phyloP scores from a whole-genome alignment of 768 basidiomycete species.

The Epithele typhae region DNA sequence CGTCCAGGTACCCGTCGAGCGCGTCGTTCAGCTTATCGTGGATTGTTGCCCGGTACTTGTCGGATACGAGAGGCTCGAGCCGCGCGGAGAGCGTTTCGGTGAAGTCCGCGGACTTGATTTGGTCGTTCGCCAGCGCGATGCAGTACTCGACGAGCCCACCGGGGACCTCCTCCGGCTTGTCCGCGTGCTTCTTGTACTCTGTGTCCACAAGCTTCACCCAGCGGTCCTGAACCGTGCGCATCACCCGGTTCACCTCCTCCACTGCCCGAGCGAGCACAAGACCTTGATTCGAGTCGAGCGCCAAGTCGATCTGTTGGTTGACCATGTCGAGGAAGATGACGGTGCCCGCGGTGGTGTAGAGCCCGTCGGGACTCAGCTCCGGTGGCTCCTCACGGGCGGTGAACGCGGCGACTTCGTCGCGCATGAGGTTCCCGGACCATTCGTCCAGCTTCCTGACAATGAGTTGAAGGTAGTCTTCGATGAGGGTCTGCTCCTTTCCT shows the following conservation, averaged over 20 bases:
- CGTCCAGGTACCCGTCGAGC: constrained; percentile 97
- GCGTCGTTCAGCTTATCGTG: constrained; percentile 89
- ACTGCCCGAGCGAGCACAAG: constrained; percentile 89
- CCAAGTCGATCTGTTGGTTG: constrained; percentile 93
- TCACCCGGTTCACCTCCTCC: constrained; percentile 82
- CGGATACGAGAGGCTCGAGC: constrained; percentile 86
- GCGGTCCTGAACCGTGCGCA: constrained; percentile 82
- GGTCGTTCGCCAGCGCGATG: constrained; percentile 96
- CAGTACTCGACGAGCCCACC: constrained; percentile 93
- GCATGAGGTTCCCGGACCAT: constrained; percentile 94
- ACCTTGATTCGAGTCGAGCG: constrained; percentile 93
- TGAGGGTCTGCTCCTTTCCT: constrained; percentile 88
- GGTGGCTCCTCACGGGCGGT: constrained; percentile 78
- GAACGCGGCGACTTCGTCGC: constrained; percentile 84
- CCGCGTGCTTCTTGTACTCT: constrained; percentile 83
- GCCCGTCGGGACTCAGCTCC: constrained; percentile 82
- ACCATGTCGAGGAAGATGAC: constrained; percentile 98
- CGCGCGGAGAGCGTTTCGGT: constrained; percentile 82
- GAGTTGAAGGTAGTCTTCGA: constrained; percentile 92
- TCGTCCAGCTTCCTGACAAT: constrained; percentile 96
- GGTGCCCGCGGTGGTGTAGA: constrained; percentile 86
- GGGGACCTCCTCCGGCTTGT: constrained; percentile 83
- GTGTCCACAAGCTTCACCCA: constrained; percentile 81
- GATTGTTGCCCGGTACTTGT: constrained; percentile 83
- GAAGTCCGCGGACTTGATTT: constrained; percentile 93